Conservation (phyloP, 2,329 filamentous ascomycete species). For the Drechslerella stenobrocha region DNA sequence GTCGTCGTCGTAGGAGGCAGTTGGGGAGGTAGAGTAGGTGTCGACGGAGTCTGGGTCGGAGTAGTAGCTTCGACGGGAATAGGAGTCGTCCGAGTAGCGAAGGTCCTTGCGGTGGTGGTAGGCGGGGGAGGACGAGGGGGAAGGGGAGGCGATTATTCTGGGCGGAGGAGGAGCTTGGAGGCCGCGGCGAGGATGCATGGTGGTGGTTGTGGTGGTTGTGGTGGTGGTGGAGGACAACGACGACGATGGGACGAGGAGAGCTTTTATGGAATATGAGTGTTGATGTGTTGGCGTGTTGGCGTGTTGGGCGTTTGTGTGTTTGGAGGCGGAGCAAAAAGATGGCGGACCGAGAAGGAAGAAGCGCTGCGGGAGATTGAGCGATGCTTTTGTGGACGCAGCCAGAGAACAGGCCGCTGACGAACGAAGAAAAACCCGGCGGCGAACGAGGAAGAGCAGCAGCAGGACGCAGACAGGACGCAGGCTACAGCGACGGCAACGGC, state of each 20-base stretch:
- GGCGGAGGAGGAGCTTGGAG: slow-evolving; percentile 2
- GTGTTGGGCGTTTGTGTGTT: no score
- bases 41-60: slow-evolving; percentile 40
- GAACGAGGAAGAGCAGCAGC: background rate
- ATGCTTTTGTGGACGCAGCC: no score
- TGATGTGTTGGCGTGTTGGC: background rate
- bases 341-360: no score
- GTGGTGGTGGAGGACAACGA: background rate
- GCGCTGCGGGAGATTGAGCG: no score
- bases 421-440: background rate
- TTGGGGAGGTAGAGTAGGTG: slow-evolving; percentile 39
- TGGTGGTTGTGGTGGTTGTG: no score
- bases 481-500: background rate
- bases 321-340: no score
- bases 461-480: background rate
- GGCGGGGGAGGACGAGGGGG: background rate
- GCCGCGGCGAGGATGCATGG: slow-evolving; percentile 1
- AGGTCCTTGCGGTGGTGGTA: slow-evolving; percentile 7
- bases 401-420: no score
- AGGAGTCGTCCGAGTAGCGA: slow-evolving; percentile 45
- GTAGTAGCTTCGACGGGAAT: slow-evolving; percentile 34
- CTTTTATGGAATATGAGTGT: background rate
- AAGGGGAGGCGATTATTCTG: background rate
- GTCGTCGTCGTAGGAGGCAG: slow-evolving; percentile 39
- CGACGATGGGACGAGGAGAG: background rate